These are phyloP conservation scores for Talinum fruticosum DNA, from an alignment of 148 eudicot species.

Conservation along the genomic window DNA sequence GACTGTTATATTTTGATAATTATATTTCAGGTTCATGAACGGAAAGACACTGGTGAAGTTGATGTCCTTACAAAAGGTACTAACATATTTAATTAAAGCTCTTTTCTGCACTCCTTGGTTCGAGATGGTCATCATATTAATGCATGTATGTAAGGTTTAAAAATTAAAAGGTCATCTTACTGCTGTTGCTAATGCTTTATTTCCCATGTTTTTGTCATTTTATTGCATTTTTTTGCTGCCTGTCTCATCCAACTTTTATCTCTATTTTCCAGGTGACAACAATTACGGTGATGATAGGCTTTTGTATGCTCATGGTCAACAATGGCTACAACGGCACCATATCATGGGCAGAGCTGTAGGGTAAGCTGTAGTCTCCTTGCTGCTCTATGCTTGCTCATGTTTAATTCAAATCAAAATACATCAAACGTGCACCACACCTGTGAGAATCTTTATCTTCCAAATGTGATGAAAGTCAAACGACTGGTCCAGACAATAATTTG, in stretches of 20 bases:
- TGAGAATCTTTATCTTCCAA: neutral
- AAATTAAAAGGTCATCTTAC: neutral
- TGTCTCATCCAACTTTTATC: neutral
- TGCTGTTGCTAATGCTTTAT: neutral
- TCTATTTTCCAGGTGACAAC: constrained; percentile 56
- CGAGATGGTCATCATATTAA: neutral
- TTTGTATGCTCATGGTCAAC: constrained; percentile 74
- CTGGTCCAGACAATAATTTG: neutral
- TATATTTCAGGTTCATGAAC: constrained; percentile 57
- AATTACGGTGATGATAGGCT: constrained; percentile 62
- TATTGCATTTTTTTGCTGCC: neutral
- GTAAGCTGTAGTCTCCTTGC: constrained; percentile 33
- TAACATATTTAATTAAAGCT: neutral
- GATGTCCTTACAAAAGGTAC: constrained; percentile 68
- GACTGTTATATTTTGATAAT: neutral
- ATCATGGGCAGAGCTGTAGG: constrained; percentile 90
- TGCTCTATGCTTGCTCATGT: neutral
- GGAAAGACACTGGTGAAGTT: constrained; percentile 53
- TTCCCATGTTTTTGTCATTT: neutral
- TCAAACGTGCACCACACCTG: no score
- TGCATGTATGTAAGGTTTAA: neutral
- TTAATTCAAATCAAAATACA: neutral
- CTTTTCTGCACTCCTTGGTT: neutral
- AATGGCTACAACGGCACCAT: constrained; percentile 75
- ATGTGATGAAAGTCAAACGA: neutral